phyloP scores from a whole-genome alignment of 148 eudicot species.

The Camellia lanceoleosa region DNA sequence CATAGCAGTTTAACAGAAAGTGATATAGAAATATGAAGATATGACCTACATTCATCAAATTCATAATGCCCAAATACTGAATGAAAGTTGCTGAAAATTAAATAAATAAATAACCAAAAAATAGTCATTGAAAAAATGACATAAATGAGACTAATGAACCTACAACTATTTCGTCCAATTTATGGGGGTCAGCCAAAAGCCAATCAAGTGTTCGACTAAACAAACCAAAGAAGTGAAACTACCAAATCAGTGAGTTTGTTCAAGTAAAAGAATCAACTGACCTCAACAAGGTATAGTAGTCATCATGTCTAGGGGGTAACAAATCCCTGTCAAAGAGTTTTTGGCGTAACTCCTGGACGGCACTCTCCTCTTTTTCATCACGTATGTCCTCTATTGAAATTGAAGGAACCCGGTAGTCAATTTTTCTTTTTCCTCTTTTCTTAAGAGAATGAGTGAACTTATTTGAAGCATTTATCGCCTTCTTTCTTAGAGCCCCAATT shows the following conservation, averaged over 20 bases:
- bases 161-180: background rate
- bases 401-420: constrained; percentile 60
- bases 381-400: constrained; percentile 68
- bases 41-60: no score
- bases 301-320: constrained; percentile 68
- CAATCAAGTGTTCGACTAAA: background rate
- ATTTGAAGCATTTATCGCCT: constrained; percentile 62
- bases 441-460: constrained; percentile 61
- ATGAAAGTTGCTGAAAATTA: no score
- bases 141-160: no score
- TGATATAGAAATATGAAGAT: no score
- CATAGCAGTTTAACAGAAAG: no score
- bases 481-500: constrained; percentile 54
- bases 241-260: no score
- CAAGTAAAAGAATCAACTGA: constrained; percentile 13
- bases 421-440: constrained; percentile 68
- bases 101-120: no score
- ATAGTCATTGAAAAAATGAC: no score
- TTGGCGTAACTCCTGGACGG: constrained; percentile 53
- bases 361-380: constrained; percentile 58
- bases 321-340: constrained; percentile 46
- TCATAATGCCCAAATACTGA: no score
- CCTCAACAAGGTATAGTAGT: constrained; percentile 71
- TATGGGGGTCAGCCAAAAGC: background rate
- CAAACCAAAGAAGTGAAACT: no score